A percentile compares a stretch with the other conserved stretches of the same genome.
Evolutionary conservation across 345 rosid genomes (phyloP).

Genomic region (Lepidium didymum): DNA sequence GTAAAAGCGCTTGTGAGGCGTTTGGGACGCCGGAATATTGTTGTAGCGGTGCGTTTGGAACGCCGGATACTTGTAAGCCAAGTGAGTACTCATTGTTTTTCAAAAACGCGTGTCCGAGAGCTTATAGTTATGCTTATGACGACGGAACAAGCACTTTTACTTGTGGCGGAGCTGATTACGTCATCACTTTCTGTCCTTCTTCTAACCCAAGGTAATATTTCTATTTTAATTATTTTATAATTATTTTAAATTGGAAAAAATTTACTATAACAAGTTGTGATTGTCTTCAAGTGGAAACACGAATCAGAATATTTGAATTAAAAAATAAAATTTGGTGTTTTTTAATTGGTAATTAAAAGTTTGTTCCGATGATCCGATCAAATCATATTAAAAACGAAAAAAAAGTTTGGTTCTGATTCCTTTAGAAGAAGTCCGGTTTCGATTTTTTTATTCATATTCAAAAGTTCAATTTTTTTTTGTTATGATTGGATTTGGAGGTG

Average conservation of each 20-base stretch:
- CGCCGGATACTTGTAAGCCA: constrained; percentile 53
- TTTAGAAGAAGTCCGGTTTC: constrained; percentile 3
- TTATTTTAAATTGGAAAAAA: not conserved
- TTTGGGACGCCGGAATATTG: constrained; percentile 51
- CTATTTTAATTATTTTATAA: not conserved
- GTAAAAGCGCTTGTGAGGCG: constrained; percentile 62
- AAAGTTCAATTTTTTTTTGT: not conserved
- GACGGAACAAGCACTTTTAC: constrained; percentile 56
- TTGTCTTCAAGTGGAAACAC: constrained; percentile 9
- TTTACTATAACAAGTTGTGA: not conserved
- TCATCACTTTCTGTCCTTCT: constrained; percentile 51
- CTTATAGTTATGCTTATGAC: constrained; percentile 66
- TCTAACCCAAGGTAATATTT: constrained; percentile 32
- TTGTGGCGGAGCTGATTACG: constrained; percentile 42
- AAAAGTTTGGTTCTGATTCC: constrained; percentile 13
- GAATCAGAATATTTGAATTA: not conserved
- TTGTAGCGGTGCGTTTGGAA: constrained; percentile 48
- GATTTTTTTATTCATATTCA: not conserved
- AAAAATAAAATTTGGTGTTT: not conserved
- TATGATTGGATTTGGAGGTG: not conserved
- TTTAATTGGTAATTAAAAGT: not conserved
- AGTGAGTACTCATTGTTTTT: constrained; percentile 44
- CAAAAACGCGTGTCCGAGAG: constrained; percentile 49
- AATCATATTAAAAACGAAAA: not conserved
- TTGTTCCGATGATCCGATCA: not conserved